Evolutionary conservation across 345 rosid species (phyloP), one percentile per base, ranked within the genome.

Genomic region (Euphorbia peplus): DNA sequence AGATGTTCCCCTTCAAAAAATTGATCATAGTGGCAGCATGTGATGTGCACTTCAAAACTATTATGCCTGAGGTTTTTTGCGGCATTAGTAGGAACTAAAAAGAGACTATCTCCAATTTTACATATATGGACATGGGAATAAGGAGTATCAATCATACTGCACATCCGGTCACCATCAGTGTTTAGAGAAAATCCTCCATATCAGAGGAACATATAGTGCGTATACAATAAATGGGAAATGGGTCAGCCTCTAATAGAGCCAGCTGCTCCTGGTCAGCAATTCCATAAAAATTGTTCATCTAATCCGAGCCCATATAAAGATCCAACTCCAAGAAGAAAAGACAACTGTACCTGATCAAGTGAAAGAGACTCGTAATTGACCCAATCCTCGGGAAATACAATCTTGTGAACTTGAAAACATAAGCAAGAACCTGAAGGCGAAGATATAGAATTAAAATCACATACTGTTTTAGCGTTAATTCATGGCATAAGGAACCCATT

Each of bases 321-420:
- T 3, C 26, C 13, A 25, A 30, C 26, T 3, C 26, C 13, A 25
- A 30, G 19, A 56, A 39, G 42, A 30, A 24, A 39, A 24, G 50
- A 52, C 29, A 64, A 5, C 7, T 13, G 21, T 79, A 95, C 99
- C 99, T 87, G 93, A 70, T 95, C 90, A 15, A 88, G 89, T 42
- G 90, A 80, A 71, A 95, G 60, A 67, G 78, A 73, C 60, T 88
- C 86, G 48, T 84, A 85, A 73, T 95, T 87, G 70, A 91, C 85
- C 64, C 67, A 63, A 50, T 77, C 92, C 66, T 91, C 93, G 21
- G 96, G 98, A 70, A 95, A 90, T 70, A 83, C 73, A 74, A 95
- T 90, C 46, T 88, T 73, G 80, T 90, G 96, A 65, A 82, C 97
- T 88, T 88, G 96, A 8, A 97, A 95, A 91, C 99, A 81, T 88